Evolutionary conservation across 2,329 filamentous ascomycete genomes (phyloP).

Genomic region (Penicillium sp.): DNA sequence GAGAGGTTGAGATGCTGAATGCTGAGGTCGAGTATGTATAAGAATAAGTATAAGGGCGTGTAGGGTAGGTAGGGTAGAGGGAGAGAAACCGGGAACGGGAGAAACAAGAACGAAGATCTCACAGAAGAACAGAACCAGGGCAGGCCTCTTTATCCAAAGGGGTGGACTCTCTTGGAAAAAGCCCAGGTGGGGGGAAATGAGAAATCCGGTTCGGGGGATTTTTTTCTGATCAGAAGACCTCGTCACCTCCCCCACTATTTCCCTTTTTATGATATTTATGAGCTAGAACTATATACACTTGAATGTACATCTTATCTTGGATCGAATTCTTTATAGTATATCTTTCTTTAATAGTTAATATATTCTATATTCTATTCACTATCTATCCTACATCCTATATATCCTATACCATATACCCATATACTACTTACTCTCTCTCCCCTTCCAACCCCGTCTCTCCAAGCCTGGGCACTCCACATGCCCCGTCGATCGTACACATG

Average conservation of each 20-base stretch:
- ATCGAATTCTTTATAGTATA: neutral
- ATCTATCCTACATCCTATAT: neutral
- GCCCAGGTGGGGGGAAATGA: slow-evolving; percentile 8
- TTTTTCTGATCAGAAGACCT: slow-evolving; percentile 38
- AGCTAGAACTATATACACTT: too few species aligned
- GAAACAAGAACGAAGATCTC: slow-evolving; percentile 5
- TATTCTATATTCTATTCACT: neutral
- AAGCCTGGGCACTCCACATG: slow-evolving; percentile 10
- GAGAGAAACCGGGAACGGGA: neutral
- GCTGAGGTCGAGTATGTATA: neutral
- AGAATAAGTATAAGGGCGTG: neutral
- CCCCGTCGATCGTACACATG: slow-evolving; percentile 30
- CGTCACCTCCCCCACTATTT: slow-evolving; percentile 26
- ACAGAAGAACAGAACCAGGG: slow-evolving; percentile 7
- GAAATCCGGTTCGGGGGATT: slow-evolving; percentile 31
- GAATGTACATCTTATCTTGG: too few species aligned
- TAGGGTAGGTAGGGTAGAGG: too few species aligned
- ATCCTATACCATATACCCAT: neutral
- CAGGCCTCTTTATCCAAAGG: slow-evolving; percentile 27
- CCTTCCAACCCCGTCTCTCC: slow-evolving; percentile 3
- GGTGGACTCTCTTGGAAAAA: slow-evolving; percentile 18
- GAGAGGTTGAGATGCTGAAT: neutral
- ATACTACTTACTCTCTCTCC: neutral
- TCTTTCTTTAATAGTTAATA: neutral
- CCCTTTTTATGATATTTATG: neutral